Percentiles rank a stretch among this genome's conserved stretches.
Evolutionary conservation across 1,284 basidiomycete species (phyloP).

Genomic region (Boletus holoroseus): DNA sequence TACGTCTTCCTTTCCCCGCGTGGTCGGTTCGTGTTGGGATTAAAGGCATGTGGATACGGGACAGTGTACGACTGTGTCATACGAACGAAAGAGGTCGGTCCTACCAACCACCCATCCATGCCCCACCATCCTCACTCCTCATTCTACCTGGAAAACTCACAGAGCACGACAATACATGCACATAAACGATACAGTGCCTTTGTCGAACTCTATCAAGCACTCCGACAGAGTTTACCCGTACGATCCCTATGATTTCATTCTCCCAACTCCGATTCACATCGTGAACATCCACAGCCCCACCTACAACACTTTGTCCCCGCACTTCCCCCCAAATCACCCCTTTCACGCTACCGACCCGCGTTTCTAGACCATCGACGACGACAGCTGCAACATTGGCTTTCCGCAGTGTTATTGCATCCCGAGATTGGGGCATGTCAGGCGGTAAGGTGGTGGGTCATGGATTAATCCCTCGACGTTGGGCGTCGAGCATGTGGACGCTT

Average conservation of each 20-base stretch:
- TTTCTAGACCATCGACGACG: slow-evolving; percentile 69
- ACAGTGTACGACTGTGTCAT: slow-evolving; percentile 62
- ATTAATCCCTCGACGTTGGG: slow-evolving; percentile 31
- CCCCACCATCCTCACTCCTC: neutral
- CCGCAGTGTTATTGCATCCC: slow-evolving; percentile 62
- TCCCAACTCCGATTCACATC: neutral
- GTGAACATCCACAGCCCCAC: slow-evolving; percentile 33
- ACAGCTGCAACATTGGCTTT: slow-evolving; percentile 63
- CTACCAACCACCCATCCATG: neutral
- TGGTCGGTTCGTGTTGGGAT: neutral
- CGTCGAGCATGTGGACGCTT: neutral
- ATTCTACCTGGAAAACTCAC: neutral
- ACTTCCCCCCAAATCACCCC: slow-evolving; percentile 65
- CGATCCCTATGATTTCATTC: slow-evolving; percentile 21
- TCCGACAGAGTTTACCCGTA: slow-evolving; percentile 53
- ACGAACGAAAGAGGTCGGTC: slow-evolving; percentile 50
- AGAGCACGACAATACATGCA: slow-evolving; percentile 60
- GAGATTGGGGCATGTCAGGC: slow-evolving; percentile 61
- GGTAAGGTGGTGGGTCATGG: slow-evolving; percentile 62
- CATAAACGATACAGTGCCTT: slow-evolving; percentile 72
- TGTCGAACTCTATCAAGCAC: slow-evolving; percentile 47
- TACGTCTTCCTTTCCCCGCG: slow-evolving; percentile 29
- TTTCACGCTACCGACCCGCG: slow-evolving; percentile 59
- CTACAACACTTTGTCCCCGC: slow-evolving; percentile 50
- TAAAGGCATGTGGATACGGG: neutral